Evolutionary conservation across 148 eudicot genomes (phyloP), one percentile per base, ranked within the genome.

Genomic region (Spergularia marina): DNA sequence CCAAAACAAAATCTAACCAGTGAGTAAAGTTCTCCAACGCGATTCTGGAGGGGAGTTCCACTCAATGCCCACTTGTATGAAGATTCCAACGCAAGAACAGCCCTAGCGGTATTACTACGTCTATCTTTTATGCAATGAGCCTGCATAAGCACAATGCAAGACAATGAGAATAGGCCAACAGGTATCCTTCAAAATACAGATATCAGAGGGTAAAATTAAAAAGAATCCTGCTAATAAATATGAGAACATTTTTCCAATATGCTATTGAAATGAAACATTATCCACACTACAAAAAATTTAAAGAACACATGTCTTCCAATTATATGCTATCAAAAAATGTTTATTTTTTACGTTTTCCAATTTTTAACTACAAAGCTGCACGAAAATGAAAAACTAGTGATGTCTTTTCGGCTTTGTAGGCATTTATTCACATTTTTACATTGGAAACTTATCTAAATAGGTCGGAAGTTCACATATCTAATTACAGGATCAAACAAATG

Each of bases 41-140:
- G 97, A 83, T 96, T 96, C 85, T 92, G 99, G 74, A 96, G 91
- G 14, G 99, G 99, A 49, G 99, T 96, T 69, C 98, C 99, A 87
- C 97, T 96, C 81, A 96, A 81, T 62, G 99, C 99, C 99, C 99
- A 96, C 78, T 91, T 96, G 78, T 87, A 96, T 5, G 87, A 85
- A 71, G 99, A 96, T 78, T 85, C 82, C 77, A 96, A 80, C 13
- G 91, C 90, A 85, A 92, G 86, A 73, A 96, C 86, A 74, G 98
- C 97, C 82, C 82, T 91, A 23, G 98, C 91, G 44, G 99, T 96
- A 81, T 91, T 92, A 72, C 90, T 79, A 60, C 90, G 90, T 83
- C 94, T 87, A 78, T 86, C 90, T 85, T 92, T 91, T 40, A 96
- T 91, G 81, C 81, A 88, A 74, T 96, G 99, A 55, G 93, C 99